Percentiles rank a stretch among this genome's conserved stretches.
Conservation (phyloP, 2,329 filamentous ascomycete genomes). For the Aspergillus tanneri region DNA sequence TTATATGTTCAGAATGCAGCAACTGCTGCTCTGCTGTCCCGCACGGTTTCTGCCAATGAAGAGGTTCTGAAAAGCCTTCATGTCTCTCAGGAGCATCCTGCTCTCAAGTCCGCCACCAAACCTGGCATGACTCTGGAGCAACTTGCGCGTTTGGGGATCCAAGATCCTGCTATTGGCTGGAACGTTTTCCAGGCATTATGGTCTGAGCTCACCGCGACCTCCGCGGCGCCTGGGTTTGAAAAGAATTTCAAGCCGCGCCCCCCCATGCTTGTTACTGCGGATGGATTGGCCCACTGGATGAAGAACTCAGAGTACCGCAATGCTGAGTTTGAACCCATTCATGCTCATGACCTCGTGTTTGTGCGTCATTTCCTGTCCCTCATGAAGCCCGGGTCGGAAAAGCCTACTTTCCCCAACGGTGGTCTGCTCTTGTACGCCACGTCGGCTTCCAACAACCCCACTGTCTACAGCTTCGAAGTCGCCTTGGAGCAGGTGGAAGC, state of each 20-base stretch:
- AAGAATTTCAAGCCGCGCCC: slow-evolving; percentile 51
- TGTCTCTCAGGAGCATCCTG: slow-evolving; percentile 55
- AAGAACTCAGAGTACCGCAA: slow-evolving; percentile 71
- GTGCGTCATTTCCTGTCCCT: slow-evolving; percentile 72
- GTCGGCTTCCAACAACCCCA: slow-evolving; percentile 67
- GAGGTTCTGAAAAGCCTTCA: slow-evolving; percentile 57
- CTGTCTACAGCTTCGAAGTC: slow-evolving; percentile 66
- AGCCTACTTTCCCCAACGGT: slow-evolving; percentile 62
- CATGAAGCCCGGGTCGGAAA: slow-evolving; percentile 49
- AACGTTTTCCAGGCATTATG: slow-evolving; percentile 77
- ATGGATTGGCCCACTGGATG: slow-evolving; percentile 82
- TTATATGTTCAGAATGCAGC: slow-evolving; percentile 78
- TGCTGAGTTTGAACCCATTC: slow-evolving; percentile 69
- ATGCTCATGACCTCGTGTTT: slow-evolving; percentile 79
- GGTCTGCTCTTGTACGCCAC: slow-evolving; percentile 75
- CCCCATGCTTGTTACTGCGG: slow-evolving; percentile 71
- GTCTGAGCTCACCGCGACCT: slow-evolving; percentile 66
- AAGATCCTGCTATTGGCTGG: slow-evolving; percentile 76
- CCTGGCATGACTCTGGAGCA: slow-evolving; percentile 62
- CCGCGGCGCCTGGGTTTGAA: slow-evolving; percentile 45
- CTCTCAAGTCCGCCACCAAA: slow-evolving; percentile 60
- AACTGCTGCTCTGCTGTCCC: slow-evolving; percentile 69
- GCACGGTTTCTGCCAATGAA: slow-evolving; percentile 71
- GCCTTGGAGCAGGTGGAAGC: slow-evolving; percentile 56
- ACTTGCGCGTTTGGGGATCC: slow-evolving; percentile 66